These are phyloP conservation scores for Pterulicium gracile DNA, from an alignment of 1,284 basidiomycete genomes.

Conservation along the genomic window DNA sequence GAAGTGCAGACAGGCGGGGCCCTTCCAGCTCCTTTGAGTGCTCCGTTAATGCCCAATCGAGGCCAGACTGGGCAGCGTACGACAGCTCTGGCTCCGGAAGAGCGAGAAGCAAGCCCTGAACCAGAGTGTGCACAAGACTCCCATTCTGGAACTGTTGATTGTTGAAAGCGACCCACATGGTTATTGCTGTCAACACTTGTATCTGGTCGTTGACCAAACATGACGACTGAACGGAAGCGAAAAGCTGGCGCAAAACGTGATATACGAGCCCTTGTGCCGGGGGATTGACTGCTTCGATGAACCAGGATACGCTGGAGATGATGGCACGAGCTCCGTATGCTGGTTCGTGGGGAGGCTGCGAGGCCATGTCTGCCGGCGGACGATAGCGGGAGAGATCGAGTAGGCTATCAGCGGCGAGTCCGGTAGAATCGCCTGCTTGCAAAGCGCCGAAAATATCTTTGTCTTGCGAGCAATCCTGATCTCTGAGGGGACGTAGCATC, in stretches of 20 bases:
- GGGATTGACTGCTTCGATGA: slow-evolving; percentile 22
- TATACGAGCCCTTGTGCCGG: slow-evolving; percentile 38
- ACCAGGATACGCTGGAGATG: slow-evolving; percentile 50
- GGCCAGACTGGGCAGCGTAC: slow-evolving; percentile 57
- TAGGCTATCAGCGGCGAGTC: slow-evolving; percentile 32
- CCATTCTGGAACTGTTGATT: slow-evolving; percentile 42
- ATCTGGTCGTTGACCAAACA: slow-evolving; percentile 84
- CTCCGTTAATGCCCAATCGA: slow-evolving; percentile 61
- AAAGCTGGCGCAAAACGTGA: slow-evolving; percentile 66
- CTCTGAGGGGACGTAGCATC: slow-evolving; percentile 49
- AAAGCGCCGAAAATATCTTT: slow-evolving; percentile 40
- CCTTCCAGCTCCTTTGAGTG: slow-evolving; percentile 34
- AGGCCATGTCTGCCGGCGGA: slow-evolving; percentile 29
- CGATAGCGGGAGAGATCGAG: slow-evolving; percentile 40
- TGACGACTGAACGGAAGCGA: slow-evolving; percentile 54
- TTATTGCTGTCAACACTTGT: slow-evolving; percentile 65
- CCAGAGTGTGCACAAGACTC: slow-evolving; percentile 53
- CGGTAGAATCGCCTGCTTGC: slow-evolving; percentile 18
- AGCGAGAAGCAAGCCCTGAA: slow-evolving; percentile 57
- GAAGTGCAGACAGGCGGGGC: slow-evolving; percentile 46
- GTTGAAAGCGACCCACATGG: slow-evolving; percentile 59
- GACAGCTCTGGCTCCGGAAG: slow-evolving; percentile 63
- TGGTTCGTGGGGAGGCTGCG: slow-evolving; percentile 56
- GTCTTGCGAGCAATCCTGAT: slow-evolving; percentile 38
- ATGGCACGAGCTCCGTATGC: slow-evolving; percentile 36